Percentiles rank a stretch among this genome's conserved stretches.
Evolutionary conservation across 2,329 filamentous ascomycete genomes (phyloP).

Genomic region (Pestalotiopsis sp.): DNA sequence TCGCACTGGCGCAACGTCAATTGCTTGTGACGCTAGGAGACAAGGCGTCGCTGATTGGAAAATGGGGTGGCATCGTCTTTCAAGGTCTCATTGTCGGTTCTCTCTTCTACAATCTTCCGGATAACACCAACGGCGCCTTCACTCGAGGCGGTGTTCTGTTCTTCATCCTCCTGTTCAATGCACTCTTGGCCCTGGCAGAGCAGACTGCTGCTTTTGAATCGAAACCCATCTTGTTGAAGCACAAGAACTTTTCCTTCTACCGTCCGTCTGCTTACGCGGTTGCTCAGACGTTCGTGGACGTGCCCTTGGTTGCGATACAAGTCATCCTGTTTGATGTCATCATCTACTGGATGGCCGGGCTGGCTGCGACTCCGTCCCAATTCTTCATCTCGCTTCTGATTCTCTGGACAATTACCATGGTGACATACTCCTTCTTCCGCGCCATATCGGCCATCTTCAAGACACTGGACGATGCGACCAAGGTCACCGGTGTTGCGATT

Average conservation of each 20-base stretch:
- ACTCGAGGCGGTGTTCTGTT: constrained; percentile 60
- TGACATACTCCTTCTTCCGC: constrained; percentile 55
- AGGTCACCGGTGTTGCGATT: constrained; percentile 25
- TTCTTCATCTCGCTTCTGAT: constrained; percentile 62
- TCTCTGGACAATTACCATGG: constrained; percentile 53
- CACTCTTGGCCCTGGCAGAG: constrained; percentile 59
- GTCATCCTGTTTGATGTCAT: constrained; percentile 59
- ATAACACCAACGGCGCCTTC: constrained; percentile 49
- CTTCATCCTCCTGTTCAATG: constrained; percentile 61
- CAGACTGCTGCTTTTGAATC: constrained; percentile 59
- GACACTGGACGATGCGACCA: constrained; percentile 45
- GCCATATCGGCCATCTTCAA: constrained; percentile 46
- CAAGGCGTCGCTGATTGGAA: constrained; percentile 25
- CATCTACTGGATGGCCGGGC: constrained; percentile 60
- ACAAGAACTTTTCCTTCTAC: constrained; percentile 69
- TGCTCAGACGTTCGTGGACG: constrained; percentile 36
- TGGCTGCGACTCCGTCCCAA: constrained; percentile 56
- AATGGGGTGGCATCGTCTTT: constrained; percentile 27
- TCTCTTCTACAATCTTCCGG: constrained; percentile 24
- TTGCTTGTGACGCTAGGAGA: constrained; percentile 29
- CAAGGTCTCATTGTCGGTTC: constrained; percentile 28
- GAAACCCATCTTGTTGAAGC: constrained; percentile 65
- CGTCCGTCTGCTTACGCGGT: constrained; percentile 56
- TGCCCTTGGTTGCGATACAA: constrained; percentile 58
- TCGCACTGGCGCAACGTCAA: constrained; percentile 39